Evolutionary conservation across 2,329 filamentous ascomycete species (phyloP), one percentile per base, ranked within the genome.

Genomic region (Phoma sp.): DNA sequence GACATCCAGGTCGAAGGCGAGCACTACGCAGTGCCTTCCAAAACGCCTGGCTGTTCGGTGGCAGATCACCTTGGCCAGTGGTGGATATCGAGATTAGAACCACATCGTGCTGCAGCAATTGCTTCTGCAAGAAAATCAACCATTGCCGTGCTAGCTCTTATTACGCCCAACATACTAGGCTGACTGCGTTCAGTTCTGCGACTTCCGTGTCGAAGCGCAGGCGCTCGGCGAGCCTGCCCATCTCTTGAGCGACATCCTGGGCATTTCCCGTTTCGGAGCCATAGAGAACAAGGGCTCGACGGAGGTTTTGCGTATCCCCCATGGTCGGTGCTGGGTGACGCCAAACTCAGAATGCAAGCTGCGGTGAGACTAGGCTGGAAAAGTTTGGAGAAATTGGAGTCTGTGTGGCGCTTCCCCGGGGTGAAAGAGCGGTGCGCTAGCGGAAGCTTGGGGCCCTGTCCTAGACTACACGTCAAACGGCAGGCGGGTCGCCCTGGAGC

Each of bases 231-330:
- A 91, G 76, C 33, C 87, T 82, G 32, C 88, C 91, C 57, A 98
- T 79, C 72, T 97, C 92, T 67, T 92, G 87, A 17, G 95, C 93
- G 59, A 93, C 85, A 76, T 98, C 93, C 75, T 96, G 91, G 48
- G 92, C 89, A 70, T 95, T 97, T 51, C 95, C 95, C 18, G 93
- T 98, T 79, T 99, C 95, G 32, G 93, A 96, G 49, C 92, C 95
- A 77, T 96, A 99, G 28, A 96, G 83, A 53, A 99, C 82, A 62
- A 96, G 84, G 45, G 83, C 85, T 34, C 78, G 83, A 63, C 72
- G 71, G 43, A 59, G 51, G 34, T 60, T 60, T 50, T 61, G 59
- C 17, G 60, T 45, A 51, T 50, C 53, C 20, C 51, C 53, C 64
- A 69, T 69, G 60, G 60, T 51, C 43, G 49, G 56, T 43, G 56